phyloP scores from a whole-genome alignment of 2,329 filamentous ascomycete genomes.

The Arthrobotrys musiformis region DNA sequence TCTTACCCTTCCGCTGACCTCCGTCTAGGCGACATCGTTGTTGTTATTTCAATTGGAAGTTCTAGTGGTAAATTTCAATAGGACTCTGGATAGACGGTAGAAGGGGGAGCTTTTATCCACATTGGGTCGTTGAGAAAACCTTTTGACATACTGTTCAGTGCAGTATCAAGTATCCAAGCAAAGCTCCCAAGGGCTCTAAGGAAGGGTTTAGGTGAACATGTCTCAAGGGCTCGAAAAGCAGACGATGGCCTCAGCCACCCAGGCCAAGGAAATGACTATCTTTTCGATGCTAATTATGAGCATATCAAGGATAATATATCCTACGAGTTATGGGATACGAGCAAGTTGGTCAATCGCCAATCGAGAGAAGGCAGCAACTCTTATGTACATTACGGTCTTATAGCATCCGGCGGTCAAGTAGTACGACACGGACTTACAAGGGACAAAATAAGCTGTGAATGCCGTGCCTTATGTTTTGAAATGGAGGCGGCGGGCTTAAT shows the following conservation, averaged over 20 bases:
- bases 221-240: not conserved
- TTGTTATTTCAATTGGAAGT: not conserved
- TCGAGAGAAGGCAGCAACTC: not conserved
- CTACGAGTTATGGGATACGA: not conserved
- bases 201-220: not conserved
- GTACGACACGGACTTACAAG: not conserved
- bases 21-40: slow-evolving; percentile 26
- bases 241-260: slow-evolving; percentile 17
- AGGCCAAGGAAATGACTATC: not conserved
- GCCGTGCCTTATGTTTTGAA: slow-evolving; percentile 56
- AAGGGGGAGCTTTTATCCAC: not conserved
- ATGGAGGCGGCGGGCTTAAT: slow-evolving; percentile 13
- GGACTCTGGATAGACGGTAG: slow-evolving; percentile 26
- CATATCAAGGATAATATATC: not conserved
- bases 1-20: too few species aligned
- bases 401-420: not conserved
- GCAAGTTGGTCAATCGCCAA: not conserved
- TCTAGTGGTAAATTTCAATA: slow-evolving; percentile 20
- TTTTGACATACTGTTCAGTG: not conserved
- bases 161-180: not conserved
- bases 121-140: slow-evolving; percentile 11
- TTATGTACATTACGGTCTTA: not conserved
- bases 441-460: not conserved
- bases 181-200: not conserved
- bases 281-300: slow-evolving; percentile 17